Conservation (phyloP, 768 basidiomycete genomes). For the Tulasnella sp. region DNA sequence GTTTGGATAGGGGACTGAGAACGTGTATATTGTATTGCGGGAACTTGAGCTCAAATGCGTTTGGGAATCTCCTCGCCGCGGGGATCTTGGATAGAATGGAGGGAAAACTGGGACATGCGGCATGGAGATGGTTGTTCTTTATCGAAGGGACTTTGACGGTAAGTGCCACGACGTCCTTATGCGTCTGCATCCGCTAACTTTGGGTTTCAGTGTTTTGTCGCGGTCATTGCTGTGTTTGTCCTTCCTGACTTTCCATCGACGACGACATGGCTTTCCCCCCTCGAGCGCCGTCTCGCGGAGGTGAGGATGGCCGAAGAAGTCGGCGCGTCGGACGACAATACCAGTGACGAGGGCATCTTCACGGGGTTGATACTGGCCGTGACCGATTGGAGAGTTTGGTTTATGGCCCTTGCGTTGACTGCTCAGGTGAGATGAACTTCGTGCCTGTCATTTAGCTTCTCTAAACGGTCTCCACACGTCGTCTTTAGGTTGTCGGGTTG, state of each 20-base stretch:
- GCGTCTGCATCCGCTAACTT: not conserved
- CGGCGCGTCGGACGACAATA: conserved; percentile 39
- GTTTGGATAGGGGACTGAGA: conserved; percentile 34
- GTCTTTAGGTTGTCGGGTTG: not conserved
- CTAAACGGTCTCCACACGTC: not conserved
- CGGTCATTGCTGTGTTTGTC: conserved; percentile 43
- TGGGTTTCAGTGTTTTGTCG: conserved; percentile 28
- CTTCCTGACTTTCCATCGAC: conserved; percentile 64
- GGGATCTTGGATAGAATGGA: conserved; percentile 63
- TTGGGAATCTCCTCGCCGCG: conserved; percentile 66
- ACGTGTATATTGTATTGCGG: conserved; percentile 61
- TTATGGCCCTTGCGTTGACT: conserved; percentile 47
- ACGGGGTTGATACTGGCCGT: conserved; percentile 47
- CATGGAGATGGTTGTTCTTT: conserved; percentile 55
- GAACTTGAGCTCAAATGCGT: conserved; percentile 66
- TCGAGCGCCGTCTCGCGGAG: conserved; percentile 45
- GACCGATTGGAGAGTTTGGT: conserved; percentile 73
- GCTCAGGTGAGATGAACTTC: conserved; percentile 48
- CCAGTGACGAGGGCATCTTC: conserved; percentile 28
- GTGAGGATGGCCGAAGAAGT: conserved; percentile 47
- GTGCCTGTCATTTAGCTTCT: not conserved
- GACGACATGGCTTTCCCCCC: conserved; percentile 42
- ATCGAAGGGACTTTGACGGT: conserved; percentile 28
- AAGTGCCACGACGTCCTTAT: not conserved
- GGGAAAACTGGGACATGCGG: conserved; percentile 42